These are phyloP conservation scores for Ochromonas danica DNA, from an alignment of 108 stramenopile genomes.

Conservation along the genomic window DNA sequence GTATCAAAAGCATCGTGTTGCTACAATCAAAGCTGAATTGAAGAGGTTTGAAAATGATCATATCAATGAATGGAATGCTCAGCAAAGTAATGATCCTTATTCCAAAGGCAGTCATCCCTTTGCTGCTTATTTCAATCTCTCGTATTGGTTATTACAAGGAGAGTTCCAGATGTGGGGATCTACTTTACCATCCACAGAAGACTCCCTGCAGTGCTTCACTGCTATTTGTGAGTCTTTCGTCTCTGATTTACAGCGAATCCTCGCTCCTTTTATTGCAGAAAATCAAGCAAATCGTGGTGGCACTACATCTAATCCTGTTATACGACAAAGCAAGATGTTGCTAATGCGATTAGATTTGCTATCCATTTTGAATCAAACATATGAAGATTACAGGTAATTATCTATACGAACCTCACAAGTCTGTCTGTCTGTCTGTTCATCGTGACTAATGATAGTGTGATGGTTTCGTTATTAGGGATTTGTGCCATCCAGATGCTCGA, in stretches of 20 bases:
- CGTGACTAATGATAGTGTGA: too few relatives aligned
- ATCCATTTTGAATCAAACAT: neutral
- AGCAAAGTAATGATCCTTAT: neutral
- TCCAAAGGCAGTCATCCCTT: neutral
- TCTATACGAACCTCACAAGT: too few relatives aligned
- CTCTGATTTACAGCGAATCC: neutral
- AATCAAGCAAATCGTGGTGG: neutral
- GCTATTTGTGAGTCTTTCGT: neutral
- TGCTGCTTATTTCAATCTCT: neutral
- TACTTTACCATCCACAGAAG: neutral
- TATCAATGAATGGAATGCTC: neutral
- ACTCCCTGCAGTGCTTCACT: neutral
- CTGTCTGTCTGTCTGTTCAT: too few relatives aligned
- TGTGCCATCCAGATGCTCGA: constrained; percentile 4
- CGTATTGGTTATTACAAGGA: neutral
- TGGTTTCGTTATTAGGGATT: neutral
- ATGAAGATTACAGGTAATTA: neutral
- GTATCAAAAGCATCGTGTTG: constrained; percentile 2
- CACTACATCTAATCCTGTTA: neutral
- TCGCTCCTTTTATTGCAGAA: neutral
- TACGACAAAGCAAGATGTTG: neutral
- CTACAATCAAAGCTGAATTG: neutral
- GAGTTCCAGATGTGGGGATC: neutral
- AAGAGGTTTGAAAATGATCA: neutral
- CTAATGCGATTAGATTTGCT: constrained; percentile 11